Conservation (phyloP, 768 basidiomycete genomes). For the Lactarius akahatsu region DNA sequence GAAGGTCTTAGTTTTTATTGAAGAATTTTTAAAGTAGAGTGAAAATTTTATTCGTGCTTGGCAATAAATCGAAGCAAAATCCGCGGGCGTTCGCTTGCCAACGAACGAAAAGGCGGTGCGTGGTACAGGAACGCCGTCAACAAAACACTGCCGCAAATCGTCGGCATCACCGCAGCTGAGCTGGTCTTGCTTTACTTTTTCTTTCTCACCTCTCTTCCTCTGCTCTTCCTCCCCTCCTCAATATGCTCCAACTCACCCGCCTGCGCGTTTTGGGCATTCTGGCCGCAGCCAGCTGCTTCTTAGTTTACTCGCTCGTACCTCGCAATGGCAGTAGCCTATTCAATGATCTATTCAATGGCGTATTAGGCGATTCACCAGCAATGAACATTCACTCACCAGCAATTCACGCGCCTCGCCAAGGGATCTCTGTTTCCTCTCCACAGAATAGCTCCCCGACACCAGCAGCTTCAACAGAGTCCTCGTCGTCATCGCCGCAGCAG, state of each 20-base stretch:
- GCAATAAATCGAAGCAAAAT: neutral
- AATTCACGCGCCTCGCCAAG: slow-evolving; percentile 27
- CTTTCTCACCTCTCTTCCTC: neutral
- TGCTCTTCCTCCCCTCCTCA: neutral
- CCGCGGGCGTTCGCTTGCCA: slow-evolving; percentile 1
- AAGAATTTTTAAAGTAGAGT: neutral
- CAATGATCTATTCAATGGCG: slow-evolving; percentile 10
- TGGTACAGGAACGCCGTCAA: neutral
- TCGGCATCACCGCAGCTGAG: neutral
- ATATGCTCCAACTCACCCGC: slow-evolving; percentile 32
- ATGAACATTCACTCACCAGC: neutral
- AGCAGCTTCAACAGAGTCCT: neutral
- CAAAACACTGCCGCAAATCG: slow-evolving; percentile 4
- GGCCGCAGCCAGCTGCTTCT: slow-evolving; percentile 32
- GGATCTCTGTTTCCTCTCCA: neutral
- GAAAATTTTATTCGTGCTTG: neutral
- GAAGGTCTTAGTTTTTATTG: neutral
- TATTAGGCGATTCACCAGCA: slow-evolving; percentile 21
- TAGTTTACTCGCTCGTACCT: slow-evolving; percentile 34
- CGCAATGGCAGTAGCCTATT: neutral
- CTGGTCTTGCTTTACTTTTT: neutral
- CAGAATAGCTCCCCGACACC: neutral
- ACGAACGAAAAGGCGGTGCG: neutral
- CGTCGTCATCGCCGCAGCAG: neutral
- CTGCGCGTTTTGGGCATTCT: slow-evolving; percentile 35